Evolutionary conservation across 768 basidiomycete genomes (phyloP).

Genomic region (Tephrocybe sp.): DNA sequence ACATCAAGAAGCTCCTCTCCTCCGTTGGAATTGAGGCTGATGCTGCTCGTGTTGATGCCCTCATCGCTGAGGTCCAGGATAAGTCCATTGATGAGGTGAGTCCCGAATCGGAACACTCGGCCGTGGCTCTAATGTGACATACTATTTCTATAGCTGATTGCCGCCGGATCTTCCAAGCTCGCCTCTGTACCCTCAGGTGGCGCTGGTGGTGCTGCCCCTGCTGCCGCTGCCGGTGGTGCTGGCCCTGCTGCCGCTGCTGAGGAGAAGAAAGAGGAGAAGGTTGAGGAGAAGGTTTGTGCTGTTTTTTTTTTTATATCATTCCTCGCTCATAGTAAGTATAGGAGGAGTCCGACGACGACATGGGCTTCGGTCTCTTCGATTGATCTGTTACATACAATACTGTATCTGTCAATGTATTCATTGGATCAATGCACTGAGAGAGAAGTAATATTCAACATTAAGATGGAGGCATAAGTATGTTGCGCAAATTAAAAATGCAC

Average conservation of each 20-base stretch:
- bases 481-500: not conserved
- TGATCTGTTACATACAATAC: slow-evolving; percentile 35
- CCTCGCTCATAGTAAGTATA: slow-evolving; percentile 26
- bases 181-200: slow-evolving; percentile 97
- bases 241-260: slow-evolving; percentile 61
- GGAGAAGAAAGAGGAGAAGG: slow-evolving; percentile 88
- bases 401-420: slow-evolving; percentile 13
- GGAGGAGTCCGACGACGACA: slow-evolving; percentile 97
- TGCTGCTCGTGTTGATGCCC: slow-evolving; percentile 72
- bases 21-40: slow-evolving; percentile 91
- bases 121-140: slow-evolving; percentile 6
- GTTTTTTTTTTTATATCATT: slow-evolving; percentile 3
- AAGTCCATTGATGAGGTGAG: slow-evolving; percentile 84
- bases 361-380: slow-evolving; percentile 99
- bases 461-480: not conserved
- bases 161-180: slow-evolving; percentile 90
- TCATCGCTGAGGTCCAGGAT: slow-evolving; percentile 88
- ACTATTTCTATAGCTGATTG: slow-evolving; percentile 66
- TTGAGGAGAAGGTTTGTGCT: slow-evolving; percentile 76
- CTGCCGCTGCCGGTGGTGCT: slow-evolving; percentile 51
- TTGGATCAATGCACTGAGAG: not conserved
- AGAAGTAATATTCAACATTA: not conserved
- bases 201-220: slow-evolving; percentile 60
- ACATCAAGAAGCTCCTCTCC: slow-evolving; percentile 84
- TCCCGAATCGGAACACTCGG: slow-evolving; percentile 17